Evolutionary conservation across 2,329 filamentous ascomycete genomes (phyloP), one percentile per base, ranked within the genome.

Genomic region (Penicillium psychrosexuale): DNA sequence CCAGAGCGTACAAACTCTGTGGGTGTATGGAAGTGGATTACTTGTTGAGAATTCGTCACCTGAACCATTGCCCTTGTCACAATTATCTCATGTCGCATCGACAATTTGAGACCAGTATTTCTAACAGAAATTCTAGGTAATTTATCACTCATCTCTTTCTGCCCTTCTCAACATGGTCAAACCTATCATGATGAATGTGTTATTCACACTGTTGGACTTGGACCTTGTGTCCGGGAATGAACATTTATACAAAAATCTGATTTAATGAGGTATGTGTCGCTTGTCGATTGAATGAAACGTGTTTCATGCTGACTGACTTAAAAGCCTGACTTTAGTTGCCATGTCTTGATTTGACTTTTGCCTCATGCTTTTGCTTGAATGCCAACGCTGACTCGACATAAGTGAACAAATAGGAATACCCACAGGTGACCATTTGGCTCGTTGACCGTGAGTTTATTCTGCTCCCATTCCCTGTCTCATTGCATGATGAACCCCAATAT

Each of bases 121-220:
- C 66, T 57, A 44, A 61, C 53, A 46, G 38, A 51, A 43, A 45
- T 45, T 51, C 34, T 64, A 70, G 68, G 69, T 71, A 69, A 54
- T 67, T 49, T 48, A 56, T 47, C 36, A 47, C 54, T 55, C 19
- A 40, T 57, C 42, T 54, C 47, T 55, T 64, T 58, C 13, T 30
- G 13, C 43, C 58, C 49, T 58, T 51, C 60, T 53, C 53, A 56
- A 61, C 63, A 65, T 63, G 64, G 67, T 69, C 71, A 70, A 71
- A 72, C 71, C 75, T 75, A 74, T 70, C 65, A 84, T 85, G 83
- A 86, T 86, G 83, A 85, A 80, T 76, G 78, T 58, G 57, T 77
- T 85, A 86, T 86, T 86, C 83, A 86, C 83, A 85, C 83, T 86
- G 83, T 85, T 84, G 84, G 83, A 86, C 76, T 78, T 74, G 73